Evolutionary conservation across 768 basidiomycete species (phyloP).

Genomic region (Coprinopsis cinerea): DNA sequence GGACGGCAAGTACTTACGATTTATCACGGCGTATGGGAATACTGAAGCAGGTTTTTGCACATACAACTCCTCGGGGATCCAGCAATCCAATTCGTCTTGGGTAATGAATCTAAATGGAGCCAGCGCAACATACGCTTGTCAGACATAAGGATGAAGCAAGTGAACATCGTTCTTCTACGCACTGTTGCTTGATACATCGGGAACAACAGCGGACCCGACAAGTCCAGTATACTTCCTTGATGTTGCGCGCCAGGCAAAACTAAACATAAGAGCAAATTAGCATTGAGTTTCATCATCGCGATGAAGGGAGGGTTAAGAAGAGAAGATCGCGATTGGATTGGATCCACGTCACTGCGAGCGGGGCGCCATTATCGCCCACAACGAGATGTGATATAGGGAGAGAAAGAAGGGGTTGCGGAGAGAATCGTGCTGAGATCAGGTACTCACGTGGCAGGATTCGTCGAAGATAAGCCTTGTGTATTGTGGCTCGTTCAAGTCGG

Average conservation of each 20-base stretch:
- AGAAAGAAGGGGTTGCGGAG: constrained; percentile 4
- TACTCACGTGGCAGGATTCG: constrained; percentile 37
- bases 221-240: constrained; percentile 29
- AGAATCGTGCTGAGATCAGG: neutral
- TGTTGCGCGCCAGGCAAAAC: constrained; percentile 27
- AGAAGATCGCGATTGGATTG: constrained; percentile 1
- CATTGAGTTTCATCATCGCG: constrained; percentile 12
- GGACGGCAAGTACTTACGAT: constrained; percentile 15
- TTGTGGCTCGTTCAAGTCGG: constrained; percentile 38
- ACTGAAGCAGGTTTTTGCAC: constrained; percentile 23
- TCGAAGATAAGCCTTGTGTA: constrained; percentile 42
- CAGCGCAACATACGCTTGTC: neutral
- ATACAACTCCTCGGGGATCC: constrained; percentile 20
- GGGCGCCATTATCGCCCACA: too few relatives aligned
- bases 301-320: constrained; percentile 14
- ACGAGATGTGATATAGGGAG: neutral
- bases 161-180: constrained; percentile 6
- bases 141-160: neutral
- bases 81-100: constrained; percentile 20
- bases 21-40: constrained; percentile 23
- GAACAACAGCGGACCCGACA: constrained; percentile 33
- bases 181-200: constrained; percentile 29
- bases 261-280: constrained; percentile 12
- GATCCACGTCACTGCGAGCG: neutral
- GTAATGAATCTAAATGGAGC: constrained; percentile 24